A percentile compares a stretch with the other conserved stretches of the same genome.
Conservation (phyloP, 2,329 filamentous ascomycete genomes). For the Claviceps cyperi region DNA sequence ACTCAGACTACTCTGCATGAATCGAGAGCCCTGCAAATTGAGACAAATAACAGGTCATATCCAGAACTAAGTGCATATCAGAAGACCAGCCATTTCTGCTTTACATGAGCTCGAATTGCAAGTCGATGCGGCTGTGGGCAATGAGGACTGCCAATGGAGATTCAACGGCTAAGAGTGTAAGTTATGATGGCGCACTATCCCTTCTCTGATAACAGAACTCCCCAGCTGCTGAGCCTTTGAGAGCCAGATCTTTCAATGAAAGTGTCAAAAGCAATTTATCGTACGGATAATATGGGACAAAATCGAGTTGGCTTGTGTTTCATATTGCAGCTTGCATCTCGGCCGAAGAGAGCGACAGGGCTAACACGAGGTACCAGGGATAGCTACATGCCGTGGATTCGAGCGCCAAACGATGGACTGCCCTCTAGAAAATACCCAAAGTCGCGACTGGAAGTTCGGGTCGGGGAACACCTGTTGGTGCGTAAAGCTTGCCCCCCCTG, state of each 20-base stretch:
- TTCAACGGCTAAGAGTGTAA: background rate
- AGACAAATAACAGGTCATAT: background rate
- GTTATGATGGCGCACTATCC: background rate
- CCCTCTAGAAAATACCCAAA: background rate
- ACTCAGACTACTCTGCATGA: background rate
- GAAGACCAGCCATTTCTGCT: background rate
- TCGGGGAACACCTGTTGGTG: background rate
- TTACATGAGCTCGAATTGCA: background rate
- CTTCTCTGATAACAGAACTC: no score
- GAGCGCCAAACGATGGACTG: background rate
- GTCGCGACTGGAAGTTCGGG: background rate
- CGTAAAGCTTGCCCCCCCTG: no score
- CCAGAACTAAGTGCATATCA: background rate
- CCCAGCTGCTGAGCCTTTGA: background rate
- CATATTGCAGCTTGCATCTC: slow-evolving; percentile 3
- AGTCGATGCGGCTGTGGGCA: background rate
- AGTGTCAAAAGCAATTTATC: background rate
- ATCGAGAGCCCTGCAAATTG: background rate
- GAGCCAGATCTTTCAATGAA: background rate
- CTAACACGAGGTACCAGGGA: slow-evolving; percentile 7
- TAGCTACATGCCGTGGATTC: background rate
- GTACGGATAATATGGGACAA: background rate
- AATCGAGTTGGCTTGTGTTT: background rate
- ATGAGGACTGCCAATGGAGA: background rate
- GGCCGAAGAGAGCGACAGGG: slow-evolving; percentile 4